Base-by-base conservation (phyloP, 2,329 filamentous ascomycete species). In the Trichoderma arundinaceum region DNA sequence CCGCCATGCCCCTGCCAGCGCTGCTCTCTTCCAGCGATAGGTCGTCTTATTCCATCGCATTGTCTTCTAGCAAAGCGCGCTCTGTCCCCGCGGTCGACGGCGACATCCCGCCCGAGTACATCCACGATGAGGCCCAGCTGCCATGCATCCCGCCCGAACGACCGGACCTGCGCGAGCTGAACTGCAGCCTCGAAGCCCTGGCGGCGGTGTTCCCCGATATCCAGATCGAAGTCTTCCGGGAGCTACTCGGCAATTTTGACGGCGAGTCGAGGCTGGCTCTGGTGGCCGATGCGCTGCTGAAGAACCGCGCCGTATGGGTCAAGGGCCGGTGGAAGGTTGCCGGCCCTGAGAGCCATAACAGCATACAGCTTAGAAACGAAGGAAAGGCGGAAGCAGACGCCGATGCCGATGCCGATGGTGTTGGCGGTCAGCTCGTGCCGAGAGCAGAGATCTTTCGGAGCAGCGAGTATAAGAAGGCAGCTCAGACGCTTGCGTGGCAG, bases 161-260 rank as follows among this genome's bases (percentile, higher is more conserved):
- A 41, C 84, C 86, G 44, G 85, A 92, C 71, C 82, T 93, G 28
- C 82, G 85, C 69, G 86, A 90, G 66, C 83, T 94, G 56, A 94
- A 94, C 78, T 81, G 82, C 58, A 84, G 87, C 71, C 86, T 95
- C 68, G 85, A 86, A 67, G 86, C 84, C 12, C 84, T 95, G 49
- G 86, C 88, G 22, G 86, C 86, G 54, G 83, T 94, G 8, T 95
- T 95, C 70, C 92, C 92, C 33, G 87, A 94, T 76, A 82, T 94
- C n/a, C 90, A 92, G 76, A 83, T 91, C 67, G 90, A 94, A 70
- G 91, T 94, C 17, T 92, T 95, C 74, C 86, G 91, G 51, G 91
- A 94, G 79, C 91, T 95, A 85, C 86, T 95, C 56, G 79, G 83
- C 44, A 90, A 83, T 72, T 90, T 94, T 74, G 89, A 90, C 72